These are phyloP conservation scores for Dioscorea cayenensis DNA, from an alignment of 116 monocot species.

Conservation along the genomic window DNA sequence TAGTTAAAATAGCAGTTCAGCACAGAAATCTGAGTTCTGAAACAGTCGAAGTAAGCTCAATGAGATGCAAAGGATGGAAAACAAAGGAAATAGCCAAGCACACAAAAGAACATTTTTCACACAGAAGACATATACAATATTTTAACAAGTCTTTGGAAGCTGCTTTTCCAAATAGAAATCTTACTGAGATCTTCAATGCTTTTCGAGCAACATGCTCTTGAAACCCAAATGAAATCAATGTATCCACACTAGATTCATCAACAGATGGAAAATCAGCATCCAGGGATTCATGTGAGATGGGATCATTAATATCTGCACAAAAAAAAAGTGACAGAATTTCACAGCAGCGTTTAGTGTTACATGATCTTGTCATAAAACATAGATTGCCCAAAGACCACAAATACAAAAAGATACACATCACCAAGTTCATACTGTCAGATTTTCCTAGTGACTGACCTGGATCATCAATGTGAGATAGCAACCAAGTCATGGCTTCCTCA, in stretches of 20 bases:
- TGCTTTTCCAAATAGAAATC: conserved; percentile 7
- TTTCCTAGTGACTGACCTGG: conserved; percentile 37
- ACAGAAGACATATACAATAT: no score
- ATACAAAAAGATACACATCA: no score
- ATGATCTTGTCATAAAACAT: neutral
- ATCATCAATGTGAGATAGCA: conserved; percentile 94
- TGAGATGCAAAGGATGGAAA: neutral
- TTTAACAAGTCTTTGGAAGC: no score
- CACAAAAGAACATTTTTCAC: no score
- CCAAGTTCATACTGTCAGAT: neutral
- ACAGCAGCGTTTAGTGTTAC: neutral
- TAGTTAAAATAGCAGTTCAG: neutral
- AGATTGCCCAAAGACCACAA: neutral
- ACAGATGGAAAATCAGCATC: conserved; percentile 13
- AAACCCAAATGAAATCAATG: conserved; percentile 85
- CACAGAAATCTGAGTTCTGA: neutral
- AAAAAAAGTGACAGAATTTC: conserved; percentile 1
- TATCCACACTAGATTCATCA: conserved; percentile 71
- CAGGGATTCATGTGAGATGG: conserved; percentile 38
- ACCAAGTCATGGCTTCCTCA: conserved; percentile 97
- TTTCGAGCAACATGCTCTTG: conserved; percentile 78
- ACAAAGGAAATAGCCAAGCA: neutral
- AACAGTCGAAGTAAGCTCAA: neutral
- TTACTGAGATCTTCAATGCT: conserved; percentile 86
- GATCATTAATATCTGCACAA: conserved; percentile 81